phyloP scores from a whole-genome alignment of 2,329 filamentous ascomycete species.

The Colletotrichum sansevieriae region DNA sequence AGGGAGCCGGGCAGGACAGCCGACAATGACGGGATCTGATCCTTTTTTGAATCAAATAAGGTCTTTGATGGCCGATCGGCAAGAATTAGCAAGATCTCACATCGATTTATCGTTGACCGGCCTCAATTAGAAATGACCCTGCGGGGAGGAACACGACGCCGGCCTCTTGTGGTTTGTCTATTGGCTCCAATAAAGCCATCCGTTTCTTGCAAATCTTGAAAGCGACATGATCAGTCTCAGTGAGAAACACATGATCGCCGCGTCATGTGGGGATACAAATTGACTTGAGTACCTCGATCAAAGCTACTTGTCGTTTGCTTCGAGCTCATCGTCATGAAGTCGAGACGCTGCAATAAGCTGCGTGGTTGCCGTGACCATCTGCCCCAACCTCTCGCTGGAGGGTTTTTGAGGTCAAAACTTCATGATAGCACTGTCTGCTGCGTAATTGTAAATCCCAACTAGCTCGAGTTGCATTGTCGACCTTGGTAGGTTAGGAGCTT shows the following conservation, averaged over 20 bases:
- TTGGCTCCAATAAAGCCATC: neutral
- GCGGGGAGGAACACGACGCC: slow-evolving; percentile 7
- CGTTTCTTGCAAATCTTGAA: neutral
- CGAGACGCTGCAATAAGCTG: neutral
- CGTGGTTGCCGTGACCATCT: neutral
- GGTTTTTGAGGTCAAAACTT: neutral
- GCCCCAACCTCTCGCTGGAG: neutral
- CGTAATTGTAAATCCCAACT: neutral
- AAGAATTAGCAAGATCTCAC: neutral
- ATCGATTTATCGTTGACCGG: slow-evolving; percentile 1
- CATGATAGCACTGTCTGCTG: accelerated
- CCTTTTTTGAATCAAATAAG: neutral
- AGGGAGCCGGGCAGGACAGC: neutral
- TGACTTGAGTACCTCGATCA: too few relatives aligned
- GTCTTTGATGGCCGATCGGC: slow-evolving; percentile 14
- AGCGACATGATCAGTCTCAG: neutral
- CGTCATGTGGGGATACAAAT: too few relatives aligned
- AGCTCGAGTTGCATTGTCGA: neutral
- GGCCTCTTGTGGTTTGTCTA: neutral
- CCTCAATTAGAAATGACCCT: slow-evolving; percentile 18
- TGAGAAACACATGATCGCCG: too few relatives aligned
- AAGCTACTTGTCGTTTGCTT: neutral
- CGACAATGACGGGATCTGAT: neutral
- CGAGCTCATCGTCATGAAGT: neutral
- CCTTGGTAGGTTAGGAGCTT: neutral